Evolutionary conservation across 306 rosid species (phyloP), one percentile per base, ranked within the genome.

Genomic region (Malus sieversii): DNA sequence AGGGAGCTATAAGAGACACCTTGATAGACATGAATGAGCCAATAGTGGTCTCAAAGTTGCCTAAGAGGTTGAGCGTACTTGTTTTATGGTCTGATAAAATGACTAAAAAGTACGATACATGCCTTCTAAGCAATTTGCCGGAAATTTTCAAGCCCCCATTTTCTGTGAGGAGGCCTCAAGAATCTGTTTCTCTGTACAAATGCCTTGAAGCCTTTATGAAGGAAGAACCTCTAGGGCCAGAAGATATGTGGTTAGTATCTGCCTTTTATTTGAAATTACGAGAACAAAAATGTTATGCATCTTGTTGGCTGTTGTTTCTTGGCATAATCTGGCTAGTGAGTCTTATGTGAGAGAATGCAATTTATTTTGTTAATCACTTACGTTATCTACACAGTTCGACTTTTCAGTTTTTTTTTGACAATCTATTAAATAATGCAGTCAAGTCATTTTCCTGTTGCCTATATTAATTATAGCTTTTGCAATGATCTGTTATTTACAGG

Each of bases 151-250:
- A 80, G 78, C 78, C 82, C 72, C 84, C 55, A 46, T 16, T 29
- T 46, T 46, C 71, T 42, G 9, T 78, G 20, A 71, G 71, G 82
- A 86, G 75, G 82, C 77, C 78, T 27, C 91, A 86, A 84, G 98
- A 91, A 57, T 87, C 92, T 5, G 77, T 89, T 70, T 87, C 91
- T 81, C 71, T 93, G 48, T 88, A 84, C 83, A 83, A 89, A 80
- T 91, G 98, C 85, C 93, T 93, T 59, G 96, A 91, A 83, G 91
- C 96, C 68, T 93, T 91, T 80, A 85, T 88, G 85, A 91, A 85
- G 85, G 93, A 86, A 84, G 98, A 93, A 73, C 98, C 97, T 67
- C 83, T 91, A 51, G 97, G 97, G 74, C 97, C 90, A 30, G 93
- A 89, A 44, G 90, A 93, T 79, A 93, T 88, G 97, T 93, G 98